phyloP scores from a whole-genome alignment of 805 yeast genomes.

The Pichia heedii region DNA sequence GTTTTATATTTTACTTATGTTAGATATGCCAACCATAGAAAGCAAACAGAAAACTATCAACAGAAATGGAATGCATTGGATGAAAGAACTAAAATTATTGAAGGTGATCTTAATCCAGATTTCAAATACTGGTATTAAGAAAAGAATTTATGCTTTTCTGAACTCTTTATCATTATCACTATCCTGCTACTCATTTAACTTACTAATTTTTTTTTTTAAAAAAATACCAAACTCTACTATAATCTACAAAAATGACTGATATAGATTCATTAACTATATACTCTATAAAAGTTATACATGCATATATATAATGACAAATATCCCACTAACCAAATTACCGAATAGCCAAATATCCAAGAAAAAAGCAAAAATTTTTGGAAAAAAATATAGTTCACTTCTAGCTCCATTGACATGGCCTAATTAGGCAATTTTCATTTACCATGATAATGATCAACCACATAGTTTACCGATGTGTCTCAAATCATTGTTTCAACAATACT shows the following conservation, averaged over 20 bases:
- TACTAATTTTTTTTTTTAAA: too few relatives aligned
- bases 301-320: too few relatives aligned
- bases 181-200: too few relatives aligned
- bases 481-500: background rate
- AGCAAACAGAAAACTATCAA: slow-evolving; percentile 25
- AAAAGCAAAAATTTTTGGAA: too few relatives aligned
- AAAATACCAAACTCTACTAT: too few relatives aligned
- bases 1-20: slow-evolving; percentile 25
- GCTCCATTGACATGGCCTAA: background rate
- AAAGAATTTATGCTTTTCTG: background rate
- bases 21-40: slow-evolving; percentile 26
- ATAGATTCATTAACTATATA: too few relatives aligned
- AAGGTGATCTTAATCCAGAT: slow-evolving; percentile 34
- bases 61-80: slow-evolving; percentile 21
- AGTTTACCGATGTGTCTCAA: background rate
- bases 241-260: too few relatives aligned
- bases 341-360: too few relatives aligned
- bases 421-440: background rate
- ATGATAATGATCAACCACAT: too few relatives aligned
- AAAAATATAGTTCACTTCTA: too few relatives aligned
- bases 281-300: too few relatives aligned
- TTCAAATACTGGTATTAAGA: slow-evolving; percentile 37
- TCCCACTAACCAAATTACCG: too few relatives aligned
- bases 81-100: slow-evolving; percentile 24
- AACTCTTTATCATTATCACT: background rate